phyloP scores from a whole-genome alignment of 139 green algal genomes.

The Raphidocelis subcapitata region DNA sequence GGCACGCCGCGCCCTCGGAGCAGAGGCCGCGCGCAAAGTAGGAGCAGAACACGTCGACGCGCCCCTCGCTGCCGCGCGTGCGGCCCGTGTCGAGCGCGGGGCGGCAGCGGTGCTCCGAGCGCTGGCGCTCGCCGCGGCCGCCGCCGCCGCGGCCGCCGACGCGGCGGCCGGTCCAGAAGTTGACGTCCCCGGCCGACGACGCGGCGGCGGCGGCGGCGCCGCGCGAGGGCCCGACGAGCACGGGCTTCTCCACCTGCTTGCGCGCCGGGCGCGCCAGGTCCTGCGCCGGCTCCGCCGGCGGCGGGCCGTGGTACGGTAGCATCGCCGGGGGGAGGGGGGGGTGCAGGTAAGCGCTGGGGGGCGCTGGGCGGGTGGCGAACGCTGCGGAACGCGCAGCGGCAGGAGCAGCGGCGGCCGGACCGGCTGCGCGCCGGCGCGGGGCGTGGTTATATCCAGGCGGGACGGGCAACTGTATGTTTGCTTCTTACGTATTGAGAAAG shows the following conservation, averaged over 20 bases:
- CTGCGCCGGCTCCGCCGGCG: conserved; percentile 14
- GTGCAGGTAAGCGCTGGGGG: too few relatives aligned
- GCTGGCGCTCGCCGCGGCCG: conserved; percentile 20
- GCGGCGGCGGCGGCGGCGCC: not conserved
- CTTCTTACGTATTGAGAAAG: too few relatives aligned
- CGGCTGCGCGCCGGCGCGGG: too few relatives aligned
- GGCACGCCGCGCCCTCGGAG: conserved; percentile 58
- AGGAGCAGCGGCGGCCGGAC: not conserved
- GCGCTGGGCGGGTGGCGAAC: too few relatives aligned
- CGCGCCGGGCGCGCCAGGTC: conserved; percentile 9
- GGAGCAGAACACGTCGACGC: conserved; percentile 55
- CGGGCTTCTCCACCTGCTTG: conserved; percentile 9
- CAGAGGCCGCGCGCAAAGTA: conserved; percentile 76
- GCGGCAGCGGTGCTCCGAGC: conserved; percentile 55
- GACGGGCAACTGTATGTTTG: too few relatives aligned
- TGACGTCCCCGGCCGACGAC: conserved; percentile 18
- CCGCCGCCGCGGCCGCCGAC: not conserved
- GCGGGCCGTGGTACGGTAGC: too few relatives aligned
- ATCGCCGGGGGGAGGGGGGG: too few relatives aligned
- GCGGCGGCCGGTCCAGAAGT: conserved; percentile 38
- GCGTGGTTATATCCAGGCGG: too few relatives aligned
- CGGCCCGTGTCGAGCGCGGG: conserved; percentile 49
- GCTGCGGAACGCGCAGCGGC: not conserved
- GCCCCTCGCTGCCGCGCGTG: conserved; percentile 53
- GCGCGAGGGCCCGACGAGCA: not conserved